Evolutionary conservation across 192 early-diverging fungal genomes (phyloP).

Genomic region (Phlyctochytrium planicorne): DNA sequence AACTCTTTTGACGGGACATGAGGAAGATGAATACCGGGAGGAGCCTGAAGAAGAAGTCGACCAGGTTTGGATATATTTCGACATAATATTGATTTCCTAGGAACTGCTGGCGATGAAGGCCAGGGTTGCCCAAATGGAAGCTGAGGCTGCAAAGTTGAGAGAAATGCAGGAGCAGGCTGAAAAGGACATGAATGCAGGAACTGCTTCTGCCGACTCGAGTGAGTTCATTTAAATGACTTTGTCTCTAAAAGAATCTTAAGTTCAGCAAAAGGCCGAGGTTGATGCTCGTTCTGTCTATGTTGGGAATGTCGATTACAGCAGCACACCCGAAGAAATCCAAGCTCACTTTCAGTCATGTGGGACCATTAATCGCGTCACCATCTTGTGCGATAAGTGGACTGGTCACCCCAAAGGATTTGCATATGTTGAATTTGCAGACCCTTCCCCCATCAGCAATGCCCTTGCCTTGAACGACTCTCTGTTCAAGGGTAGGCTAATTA

Average conservation of each 20-base stretch:
- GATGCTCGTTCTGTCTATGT: slow-evolving; percentile 91
- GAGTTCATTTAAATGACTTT: background rate
- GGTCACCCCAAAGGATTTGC: slow-evolving; percentile 73
- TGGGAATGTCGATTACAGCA: slow-evolving; percentile 92
- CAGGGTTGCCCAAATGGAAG: slow-evolving; percentile 78
- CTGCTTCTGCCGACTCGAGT: slow-evolving; percentile 5
- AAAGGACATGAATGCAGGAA: slow-evolving; percentile 50
- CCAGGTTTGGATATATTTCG: slow-evolving; percentile 3
- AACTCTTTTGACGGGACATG: slow-evolving; percentile 4
- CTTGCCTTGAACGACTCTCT: slow-evolving; percentile 85
- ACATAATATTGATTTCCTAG: slow-evolving; percentile 35
- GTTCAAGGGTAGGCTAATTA: slow-evolving; percentile 83
- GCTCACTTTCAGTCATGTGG: slow-evolving; percentile 94
- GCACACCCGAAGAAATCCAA: slow-evolving; percentile 94
- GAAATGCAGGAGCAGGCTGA: slow-evolving; percentile 76
- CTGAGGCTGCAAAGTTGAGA: slow-evolving; percentile 76
- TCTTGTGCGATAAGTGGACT: slow-evolving; percentile 91
- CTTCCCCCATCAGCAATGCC: slow-evolving; percentile 75
- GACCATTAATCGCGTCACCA: slow-evolving; percentile 94
- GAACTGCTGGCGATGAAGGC: slow-evolving; percentile 79
- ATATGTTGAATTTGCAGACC: slow-evolving; percentile 94
- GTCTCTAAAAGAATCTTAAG: background rate
- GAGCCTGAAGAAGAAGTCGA: slow-evolving; percentile 4
- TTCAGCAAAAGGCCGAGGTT: slow-evolving; percentile 65
- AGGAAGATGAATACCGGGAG: slow-evolving; percentile 6